Base-by-base conservation (phyloP, 2,329 filamentous ascomycete species). In the Huntiella bhutanensis region DNA sequence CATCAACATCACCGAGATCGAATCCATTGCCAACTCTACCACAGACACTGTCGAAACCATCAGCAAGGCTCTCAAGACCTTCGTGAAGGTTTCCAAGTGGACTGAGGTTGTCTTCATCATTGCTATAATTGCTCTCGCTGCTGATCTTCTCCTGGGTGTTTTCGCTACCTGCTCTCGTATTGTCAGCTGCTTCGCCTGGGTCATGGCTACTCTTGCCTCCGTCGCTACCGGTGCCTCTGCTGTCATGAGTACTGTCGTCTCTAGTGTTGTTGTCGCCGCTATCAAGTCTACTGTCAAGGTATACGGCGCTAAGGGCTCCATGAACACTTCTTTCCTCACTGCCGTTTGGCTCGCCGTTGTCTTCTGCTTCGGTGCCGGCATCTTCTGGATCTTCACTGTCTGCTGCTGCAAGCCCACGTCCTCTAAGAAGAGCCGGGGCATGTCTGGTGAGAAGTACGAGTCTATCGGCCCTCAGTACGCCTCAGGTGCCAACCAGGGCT, bases 331-430 rank as follows among this genome's bases (percentile, higher is more conserved):
- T 49, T 88, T 82, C 65, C 75, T 91, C 46, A 70, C 70, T 33
- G 64, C 77, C 15, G 74, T 81, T 55, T 95, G 87, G 84, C 68
- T 96, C 50, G 79, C 78, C 38, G 79, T 80, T 35, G 82, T 74
- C 22, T 86, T 92, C 58, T 79, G 80, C 51, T 59, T 91, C 33
- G 82, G 62, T 37, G 80, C 81, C 5, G 75, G 74, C 52, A 64
- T 94, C 58, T 95, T 96, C 79, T 96, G 91, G 88, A 66, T 87
- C 57, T 75, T 92, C 61, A 84, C 78, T 61, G 73, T 82, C 56
- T 96, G 88, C 79, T 96, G 87, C 75, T 94, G 87, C 70, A 77
- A 73, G 55, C 61, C 61, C 11, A 46, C 52, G 51, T 60, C 67
- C 41, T 55, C 68, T 7, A 60, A 64, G n/a, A 58, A 59, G 51